A percentile compares a stretch with the other conserved stretches of the same genome.
phyloP scores from a whole-genome alignment of 2,329 filamentous ascomycete genomes.

The Colletotrichum plurivorum region DNA sequence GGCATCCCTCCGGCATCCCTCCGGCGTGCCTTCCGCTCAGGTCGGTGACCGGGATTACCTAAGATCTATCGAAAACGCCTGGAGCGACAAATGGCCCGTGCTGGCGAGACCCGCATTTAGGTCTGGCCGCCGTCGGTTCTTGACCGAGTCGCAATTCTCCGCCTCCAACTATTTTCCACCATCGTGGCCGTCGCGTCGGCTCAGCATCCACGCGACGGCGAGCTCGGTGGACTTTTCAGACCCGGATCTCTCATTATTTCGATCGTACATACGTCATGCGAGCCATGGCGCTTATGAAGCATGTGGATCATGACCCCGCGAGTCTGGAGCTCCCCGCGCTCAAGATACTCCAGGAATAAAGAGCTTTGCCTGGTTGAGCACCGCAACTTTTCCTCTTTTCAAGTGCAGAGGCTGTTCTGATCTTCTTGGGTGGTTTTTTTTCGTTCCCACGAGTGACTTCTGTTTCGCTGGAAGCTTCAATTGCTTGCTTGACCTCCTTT shows the following conservation, averaged over 20 bases:
- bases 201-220: constrained; percentile 10
- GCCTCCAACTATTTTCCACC: constrained; percentile 8
- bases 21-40: background rate
- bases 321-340: constrained; percentile 18
- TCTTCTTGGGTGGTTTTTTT: background rate
- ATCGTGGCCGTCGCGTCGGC: constrained; percentile 21
- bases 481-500: background rate
- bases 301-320: constrained; percentile 32
- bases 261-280: constrained; percentile 20
- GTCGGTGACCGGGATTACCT: too few relatives aligned
- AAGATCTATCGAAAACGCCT: background rate
- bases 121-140: background rate
- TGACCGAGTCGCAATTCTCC: constrained; percentile 29
- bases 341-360: constrained; percentile 13
- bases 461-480: background rate
- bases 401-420: background rate
- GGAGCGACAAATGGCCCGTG: background rate
- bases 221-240: constrained; percentile 10
- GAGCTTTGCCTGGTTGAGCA: background rate
- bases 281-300: constrained; percentile 6
- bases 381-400: background rate
- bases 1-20: background rate
- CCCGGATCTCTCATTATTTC: background rate
- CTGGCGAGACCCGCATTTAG: background rate
- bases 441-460: background rate